A percentile compares a stretch with the other conserved stretches of the same genome.
phyloP scores from a whole-genome alignment of 768 basidiomycete species.

The Suillus luteus region DNA sequence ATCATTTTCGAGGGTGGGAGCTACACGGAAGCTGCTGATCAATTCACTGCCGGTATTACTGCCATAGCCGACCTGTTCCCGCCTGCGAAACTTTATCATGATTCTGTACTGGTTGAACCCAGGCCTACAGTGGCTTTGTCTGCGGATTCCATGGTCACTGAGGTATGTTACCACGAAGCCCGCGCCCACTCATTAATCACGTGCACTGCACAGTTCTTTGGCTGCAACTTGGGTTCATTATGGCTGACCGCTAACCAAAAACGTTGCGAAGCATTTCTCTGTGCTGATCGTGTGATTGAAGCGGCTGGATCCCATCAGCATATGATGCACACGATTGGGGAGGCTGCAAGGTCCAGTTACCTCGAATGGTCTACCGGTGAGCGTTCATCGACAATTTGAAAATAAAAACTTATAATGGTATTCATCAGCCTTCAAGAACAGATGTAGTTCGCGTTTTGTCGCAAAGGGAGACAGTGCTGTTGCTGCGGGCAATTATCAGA shows the following conservation, averaged over 20 bases:
- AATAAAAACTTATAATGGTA: not conserved
- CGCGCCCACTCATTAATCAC: not conserved
- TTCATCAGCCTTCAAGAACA: not conserved
- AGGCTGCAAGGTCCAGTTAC: no score
- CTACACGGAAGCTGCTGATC: not conserved
- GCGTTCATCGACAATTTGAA: not conserved
- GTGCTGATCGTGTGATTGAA: not conserved
- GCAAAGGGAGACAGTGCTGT: not conserved
- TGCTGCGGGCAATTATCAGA: not conserved
- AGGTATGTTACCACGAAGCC: not conserved
- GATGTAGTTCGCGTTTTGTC: not conserved
- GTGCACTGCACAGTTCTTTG: not conserved
- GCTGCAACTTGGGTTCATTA: not conserved
- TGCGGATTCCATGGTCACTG: not conserved
- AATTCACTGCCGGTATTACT: not conserved
- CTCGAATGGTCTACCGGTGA: conserved; percentile 2
- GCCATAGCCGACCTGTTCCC: not conserved
- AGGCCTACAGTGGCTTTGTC: no score
- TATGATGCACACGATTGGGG: not conserved
- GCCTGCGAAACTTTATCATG: no score
- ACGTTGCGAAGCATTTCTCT: not conserved
- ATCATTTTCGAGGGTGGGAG: not conserved
- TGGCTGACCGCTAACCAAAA: not conserved
- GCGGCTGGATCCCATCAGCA: not conserved
- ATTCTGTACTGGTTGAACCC: no score